phyloP scores from a whole-genome alignment of 2,329 filamentous ascomycete genomes.

The Catunica adiposa region DNA sequence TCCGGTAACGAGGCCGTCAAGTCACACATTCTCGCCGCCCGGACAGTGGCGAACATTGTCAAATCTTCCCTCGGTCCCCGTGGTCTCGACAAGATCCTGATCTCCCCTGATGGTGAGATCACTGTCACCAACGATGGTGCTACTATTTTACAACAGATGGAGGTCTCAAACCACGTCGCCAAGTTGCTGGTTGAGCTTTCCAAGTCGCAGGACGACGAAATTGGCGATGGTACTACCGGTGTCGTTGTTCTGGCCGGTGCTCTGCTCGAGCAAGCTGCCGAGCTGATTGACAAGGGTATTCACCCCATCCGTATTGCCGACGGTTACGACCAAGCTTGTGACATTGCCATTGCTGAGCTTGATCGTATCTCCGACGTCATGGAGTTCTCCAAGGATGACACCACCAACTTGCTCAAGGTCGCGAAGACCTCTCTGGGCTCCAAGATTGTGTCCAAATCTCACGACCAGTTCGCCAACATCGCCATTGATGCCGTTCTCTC shows the following conservation, averaged over 20 bases:
- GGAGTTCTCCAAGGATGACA: slow-evolving; percentile 65
- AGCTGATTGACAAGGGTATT: slow-evolving; percentile 98
- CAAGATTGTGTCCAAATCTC: slow-evolving; percentile 98
- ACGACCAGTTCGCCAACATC: slow-evolving; percentile 95
- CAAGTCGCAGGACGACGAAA: slow-evolving; percentile 97
- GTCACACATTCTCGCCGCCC: slow-evolving; percentile 89
- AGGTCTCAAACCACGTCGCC: slow-evolving; percentile 95
- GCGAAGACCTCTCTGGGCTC: slow-evolving; percentile 90
- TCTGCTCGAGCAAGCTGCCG: slow-evolving; percentile 86
- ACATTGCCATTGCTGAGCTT: slow-evolving; percentile 83
- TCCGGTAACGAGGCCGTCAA: slow-evolving; percentile 96
- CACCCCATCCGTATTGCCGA: slow-evolving; percentile 98
- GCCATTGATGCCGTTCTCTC: slow-evolving; percentile 93
- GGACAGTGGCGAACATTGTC: slow-evolving; percentile 91
- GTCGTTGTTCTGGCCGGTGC: slow-evolving; percentile 92
- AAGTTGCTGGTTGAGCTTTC: slow-evolving; percentile 94
- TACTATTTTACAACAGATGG: slow-evolving; percentile 95
- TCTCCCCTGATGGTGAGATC: slow-evolving; percentile 96
- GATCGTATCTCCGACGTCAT: slow-evolving; percentile 88
- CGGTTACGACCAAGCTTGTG: slow-evolving; percentile 93
- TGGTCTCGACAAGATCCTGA: slow-evolving; percentile 96
- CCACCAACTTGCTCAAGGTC: slow-evolving; percentile 77
- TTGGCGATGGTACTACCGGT: slow-evolving; percentile 93
- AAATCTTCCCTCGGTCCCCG: slow-evolving; percentile 92
- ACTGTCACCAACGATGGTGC: slow-evolving; percentile 98